Percentiles rank a stretch among this genome's conserved stretches.
Conservation (phyloP, 2,329 filamentous ascomycete genomes). For the Tolypocladium guangdongense region DNA sequence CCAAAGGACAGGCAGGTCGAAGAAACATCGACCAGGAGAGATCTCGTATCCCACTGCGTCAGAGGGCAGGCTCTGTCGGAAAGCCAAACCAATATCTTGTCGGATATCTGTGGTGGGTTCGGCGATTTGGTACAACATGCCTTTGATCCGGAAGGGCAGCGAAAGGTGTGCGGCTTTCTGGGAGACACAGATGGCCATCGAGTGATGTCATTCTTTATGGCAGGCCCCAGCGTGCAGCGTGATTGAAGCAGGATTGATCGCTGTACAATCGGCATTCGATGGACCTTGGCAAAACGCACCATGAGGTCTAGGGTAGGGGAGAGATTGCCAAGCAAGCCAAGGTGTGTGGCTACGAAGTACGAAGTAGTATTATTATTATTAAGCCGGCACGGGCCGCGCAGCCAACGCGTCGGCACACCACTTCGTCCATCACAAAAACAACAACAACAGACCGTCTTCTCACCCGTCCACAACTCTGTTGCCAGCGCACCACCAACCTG, state of each 20-base stretch:
- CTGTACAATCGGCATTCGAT: too few species aligned
- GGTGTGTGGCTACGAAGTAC: too few species aligned
- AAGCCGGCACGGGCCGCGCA: too few species aligned
- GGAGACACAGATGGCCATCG: constrained; percentile 17
- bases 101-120: constrained; percentile 15
- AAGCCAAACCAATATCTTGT: constrained; percentile 15
- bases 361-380: too few species aligned
- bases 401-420: neutral
- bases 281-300: neutral
- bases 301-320: neutral
- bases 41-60: constrained; percentile 14
- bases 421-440: too few species aligned
- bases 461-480: too few species aligned
- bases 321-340: neutral
- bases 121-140: constrained; percentile 14
- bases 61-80: constrained; percentile 14
- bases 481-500: too few species aligned
- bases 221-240: constrained; percentile 7
- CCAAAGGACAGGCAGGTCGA: neutral
- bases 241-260: neutral
- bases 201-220: constrained; percentile 17
- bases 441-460: too few species aligned
- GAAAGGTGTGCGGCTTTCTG: constrained; percentile 14
- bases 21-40: neutral
- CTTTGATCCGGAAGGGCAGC: constrained; percentile 8